Evolutionary conservation across 345 rosid species (phyloP).

Genomic region (Odontarrhena argentea): DNA sequence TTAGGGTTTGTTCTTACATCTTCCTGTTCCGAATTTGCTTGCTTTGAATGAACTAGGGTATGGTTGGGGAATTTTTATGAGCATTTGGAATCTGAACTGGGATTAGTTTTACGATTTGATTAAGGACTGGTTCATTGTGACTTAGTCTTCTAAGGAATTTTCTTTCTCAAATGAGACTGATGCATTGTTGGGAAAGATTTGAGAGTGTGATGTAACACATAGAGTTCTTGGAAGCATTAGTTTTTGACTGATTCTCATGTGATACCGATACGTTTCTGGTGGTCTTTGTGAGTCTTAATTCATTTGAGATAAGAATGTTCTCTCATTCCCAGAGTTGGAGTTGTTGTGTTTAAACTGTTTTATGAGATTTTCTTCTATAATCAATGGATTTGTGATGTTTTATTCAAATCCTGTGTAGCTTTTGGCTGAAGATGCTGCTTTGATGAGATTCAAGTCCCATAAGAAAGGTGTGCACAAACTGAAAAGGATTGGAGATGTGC

Average conservation of each 20-base stretch:
- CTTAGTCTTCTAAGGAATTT: background rate
- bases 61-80: background rate
- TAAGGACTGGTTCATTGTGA: background rate
- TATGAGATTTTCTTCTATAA: background rate
- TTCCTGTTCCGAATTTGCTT: background rate
- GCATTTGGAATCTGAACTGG: background rate
- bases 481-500: slow-evolving; percentile 73
- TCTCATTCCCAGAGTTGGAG: background rate
- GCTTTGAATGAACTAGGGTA: background rate
- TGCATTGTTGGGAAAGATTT: background rate
- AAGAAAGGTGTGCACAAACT: slow-evolving; percentile 55
- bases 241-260: background rate
- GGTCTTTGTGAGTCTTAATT: background rate
- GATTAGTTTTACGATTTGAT: background rate
- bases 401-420: slow-evolving; percentile 50
- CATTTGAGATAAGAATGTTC: background rate
- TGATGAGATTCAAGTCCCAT: slow-evolving; percentile 67
- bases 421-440: slow-evolving; percentile 69
- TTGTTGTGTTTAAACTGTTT: background rate
- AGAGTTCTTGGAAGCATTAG: background rate
- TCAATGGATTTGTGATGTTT: background rate
- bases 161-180: background rate
- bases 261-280: background rate
- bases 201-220: background rate
- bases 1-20: background rate